Evolutionary conservation across 2,329 filamentous ascomycete genomes (phyloP).

Genomic region (Fusarium pininemorale): DNA sequence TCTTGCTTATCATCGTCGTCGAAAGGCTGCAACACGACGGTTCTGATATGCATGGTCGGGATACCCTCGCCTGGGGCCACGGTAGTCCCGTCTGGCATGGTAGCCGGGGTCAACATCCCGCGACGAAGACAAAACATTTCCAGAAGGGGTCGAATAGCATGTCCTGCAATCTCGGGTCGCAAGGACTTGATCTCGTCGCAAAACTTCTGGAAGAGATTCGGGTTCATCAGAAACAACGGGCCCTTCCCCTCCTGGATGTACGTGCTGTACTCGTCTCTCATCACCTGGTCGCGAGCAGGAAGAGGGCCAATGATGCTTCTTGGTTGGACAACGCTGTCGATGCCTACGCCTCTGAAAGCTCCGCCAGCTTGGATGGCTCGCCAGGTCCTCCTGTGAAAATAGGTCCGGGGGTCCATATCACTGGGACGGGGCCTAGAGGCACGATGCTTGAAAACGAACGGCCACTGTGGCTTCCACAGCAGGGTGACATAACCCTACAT

Average conservation of each 20-base stretch:
- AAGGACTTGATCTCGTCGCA: accelerated
- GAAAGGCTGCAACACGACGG: too few species aligned
- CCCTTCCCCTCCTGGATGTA: accelerated
- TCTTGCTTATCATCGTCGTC: too few species aligned
- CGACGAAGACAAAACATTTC: background rate
- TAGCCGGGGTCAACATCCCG: accelerated
- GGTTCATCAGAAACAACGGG: accelerated
- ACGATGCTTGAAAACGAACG: too few species aligned
- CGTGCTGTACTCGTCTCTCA: accelerated
- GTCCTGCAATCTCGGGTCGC: accelerated
- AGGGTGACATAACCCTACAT: background rate
- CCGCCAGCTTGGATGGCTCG: too few species aligned
- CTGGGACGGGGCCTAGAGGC: too few species aligned
- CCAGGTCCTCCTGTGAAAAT: too few species aligned
- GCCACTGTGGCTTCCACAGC: background rate
- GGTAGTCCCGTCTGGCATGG: accelerated
- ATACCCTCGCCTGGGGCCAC: accelerated
- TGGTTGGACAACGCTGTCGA: too few species aligned
- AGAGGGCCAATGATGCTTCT: too few species aligned
- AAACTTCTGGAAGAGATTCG: accelerated
- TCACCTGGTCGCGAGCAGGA: too few species aligned
- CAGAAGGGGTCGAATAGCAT: accelerated
- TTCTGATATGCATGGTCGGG: background rate
- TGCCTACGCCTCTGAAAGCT: too few species aligned
- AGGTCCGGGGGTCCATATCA: too few species aligned